A percentile compares a stretch with the other conserved stretches of the same genome.
Conservation (phyloP, 805 yeast species). For the Clavispora santaluciae region DNA sequence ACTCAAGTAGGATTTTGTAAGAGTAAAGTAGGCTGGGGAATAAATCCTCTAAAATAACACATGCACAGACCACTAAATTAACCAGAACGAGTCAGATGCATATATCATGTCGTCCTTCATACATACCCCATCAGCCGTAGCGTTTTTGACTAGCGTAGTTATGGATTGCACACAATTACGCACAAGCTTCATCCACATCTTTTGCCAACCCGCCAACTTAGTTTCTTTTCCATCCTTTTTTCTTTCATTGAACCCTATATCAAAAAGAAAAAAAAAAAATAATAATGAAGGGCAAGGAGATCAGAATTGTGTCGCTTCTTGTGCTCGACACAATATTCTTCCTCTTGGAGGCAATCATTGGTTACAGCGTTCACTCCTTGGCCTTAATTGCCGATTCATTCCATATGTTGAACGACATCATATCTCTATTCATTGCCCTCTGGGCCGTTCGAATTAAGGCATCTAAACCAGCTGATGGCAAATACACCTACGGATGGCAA, state of each 20-base stretch:
- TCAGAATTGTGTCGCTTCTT: slow-evolving; percentile 67
- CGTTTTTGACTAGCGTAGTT: too few relatives aligned
- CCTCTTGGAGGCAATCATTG: slow-evolving; percentile 76
- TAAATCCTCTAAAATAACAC: neutral
- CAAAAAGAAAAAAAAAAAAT: neutral
- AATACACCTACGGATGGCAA: slow-evolving; percentile 96
- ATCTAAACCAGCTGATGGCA: slow-evolving; percentile 73
- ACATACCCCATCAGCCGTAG: too few relatives aligned
- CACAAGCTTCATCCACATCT: too few relatives aligned
- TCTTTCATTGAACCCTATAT: too few relatives aligned
- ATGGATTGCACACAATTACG: too few relatives aligned
- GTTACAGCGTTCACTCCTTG: slow-evolving; percentile 88
- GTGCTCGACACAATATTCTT: slow-evolving; percentile 78
- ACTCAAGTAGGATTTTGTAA: too few relatives aligned
- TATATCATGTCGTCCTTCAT: too few relatives aligned
- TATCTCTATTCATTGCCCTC: slow-evolving; percentile 81
- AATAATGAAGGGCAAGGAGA: slow-evolving; percentile 50
- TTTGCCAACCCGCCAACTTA: too few relatives aligned
- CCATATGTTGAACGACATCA: slow-evolving; percentile 95
- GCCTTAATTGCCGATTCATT: slow-evolving; percentile 95
- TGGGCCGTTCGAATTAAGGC: slow-evolving; percentile 96
- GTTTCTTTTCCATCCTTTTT: too few relatives aligned
- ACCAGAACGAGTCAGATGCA: too few relatives aligned
- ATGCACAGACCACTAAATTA: too few relatives aligned
- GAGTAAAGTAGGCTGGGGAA: too few relatives aligned